Evolutionary conservation across 306 rosid species (phyloP).

Genomic region (Rosa lucieae): DNA sequence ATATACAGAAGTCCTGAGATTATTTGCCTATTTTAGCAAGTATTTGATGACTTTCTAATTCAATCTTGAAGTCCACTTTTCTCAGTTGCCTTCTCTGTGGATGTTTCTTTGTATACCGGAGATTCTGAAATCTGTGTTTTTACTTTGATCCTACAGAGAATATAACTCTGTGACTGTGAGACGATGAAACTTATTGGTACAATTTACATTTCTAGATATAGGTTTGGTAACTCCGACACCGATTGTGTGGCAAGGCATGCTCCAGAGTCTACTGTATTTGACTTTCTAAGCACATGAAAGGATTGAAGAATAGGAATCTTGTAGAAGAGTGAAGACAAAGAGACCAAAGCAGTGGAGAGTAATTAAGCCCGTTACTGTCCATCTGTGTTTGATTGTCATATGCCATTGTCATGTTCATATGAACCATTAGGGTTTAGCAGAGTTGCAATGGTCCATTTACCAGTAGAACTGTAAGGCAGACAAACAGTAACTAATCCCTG

Average conservation of each 20-base stretch:
- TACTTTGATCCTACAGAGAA: not conserved
- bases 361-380: not conserved
- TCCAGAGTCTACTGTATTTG: not conserved
- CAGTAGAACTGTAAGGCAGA: not conserved
- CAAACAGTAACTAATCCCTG: not conserved
- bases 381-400: not conserved
- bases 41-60: slow-evolving; percentile 5
- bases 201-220: not conserved
- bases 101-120: not conserved
- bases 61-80: not conserved
- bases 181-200: not conserved
- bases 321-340: not conserved
- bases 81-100: not conserved
- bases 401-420: not conserved
- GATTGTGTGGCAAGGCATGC: not conserved
- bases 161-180: not conserved
- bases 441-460: not conserved
- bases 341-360: not conserved
- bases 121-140: not conserved
- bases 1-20: not conserved
- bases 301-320: not conserved
- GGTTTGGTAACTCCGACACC: not conserved
- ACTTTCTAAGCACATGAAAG: not conserved
- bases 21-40: not conserved
- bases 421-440: not conserved